Base-by-base conservation (phyloP, 164 flowering plant species). In the Dillenia turbinata region DNA sequence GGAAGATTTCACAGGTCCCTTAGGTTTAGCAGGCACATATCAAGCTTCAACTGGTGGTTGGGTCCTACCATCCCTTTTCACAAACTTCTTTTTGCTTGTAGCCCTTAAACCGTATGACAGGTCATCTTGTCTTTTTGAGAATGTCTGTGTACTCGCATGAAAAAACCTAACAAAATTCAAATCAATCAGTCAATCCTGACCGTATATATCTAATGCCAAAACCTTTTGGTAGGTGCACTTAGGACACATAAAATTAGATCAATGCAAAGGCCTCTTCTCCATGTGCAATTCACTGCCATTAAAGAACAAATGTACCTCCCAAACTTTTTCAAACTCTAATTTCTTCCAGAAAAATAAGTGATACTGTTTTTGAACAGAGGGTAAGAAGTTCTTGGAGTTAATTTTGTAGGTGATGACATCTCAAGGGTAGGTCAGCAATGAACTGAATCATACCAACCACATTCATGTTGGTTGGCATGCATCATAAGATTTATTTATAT, bases 21-120 rank as follows among this genome's bases (percentile, higher is more conserved):
- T 81, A 19, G 72, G 77, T 72, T 79, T 85, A 47, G 90, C 89
- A 52, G 92, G 83, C 66, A 85, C 78, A 78, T 88, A 86, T 8
- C 83, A 87, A 61, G 86, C 84, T 67, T 89, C 98, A 62, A 88
- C 91, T 46, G 97, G 92, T n/a, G 92, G 86, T 62, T 78, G 72
- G 47, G 66, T 62, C 62, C 56, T 71, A 9, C 47, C 82, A 5
- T 67, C 73, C 68, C 66, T 86, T 67, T 81, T 90, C 52, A 58
- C 74, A 74, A 63, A 81, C 75, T 92, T 90, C 66, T 74, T 87
- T 66, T 62, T 80, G 75, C 67, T 79, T 44, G 69, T 53, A 54
- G 70, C 74, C 73, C 77, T 79, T 46, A 80, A 66, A 67, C 81
- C 85, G 67, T 59, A 57, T 48, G 60, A 1, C 16, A 75, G 80